Evolutionary conservation across 768 basidiomycete genomes (phyloP).

Genomic region (Naematelia aurantialba): DNA sequence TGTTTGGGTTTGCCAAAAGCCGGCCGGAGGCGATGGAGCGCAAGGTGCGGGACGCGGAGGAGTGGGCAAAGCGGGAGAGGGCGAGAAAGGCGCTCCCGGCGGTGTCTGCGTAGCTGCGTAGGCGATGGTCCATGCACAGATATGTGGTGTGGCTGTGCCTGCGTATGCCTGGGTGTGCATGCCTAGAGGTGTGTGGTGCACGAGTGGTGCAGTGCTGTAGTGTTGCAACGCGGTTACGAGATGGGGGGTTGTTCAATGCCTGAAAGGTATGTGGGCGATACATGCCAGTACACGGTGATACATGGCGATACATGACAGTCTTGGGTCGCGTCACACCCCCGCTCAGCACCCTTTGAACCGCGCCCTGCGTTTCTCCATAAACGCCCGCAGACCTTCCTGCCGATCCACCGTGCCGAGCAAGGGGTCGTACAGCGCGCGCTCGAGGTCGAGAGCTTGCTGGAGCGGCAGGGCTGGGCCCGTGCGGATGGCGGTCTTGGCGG

Average conservation of each 20-base stretch:
- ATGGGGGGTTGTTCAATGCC: too few species aligned
- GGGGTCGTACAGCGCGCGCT: constrained; percentile 76
- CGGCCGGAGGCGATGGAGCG: constrained; percentile 5
- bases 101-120: too few species aligned
- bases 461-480: constrained; percentile 72
- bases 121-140: background rate
- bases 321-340: background rate
- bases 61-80: constrained; percentile 32
- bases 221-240: too few species aligned
- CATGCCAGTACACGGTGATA: too few species aligned
- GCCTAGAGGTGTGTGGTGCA: too few species aligned
- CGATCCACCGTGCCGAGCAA: constrained; percentile 73
- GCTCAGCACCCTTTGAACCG: constrained; percentile 62
- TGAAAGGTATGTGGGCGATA: too few species aligned
- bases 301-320: too few species aligned
- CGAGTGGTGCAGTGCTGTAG: too few species aligned
- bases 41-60: constrained; percentile 28
- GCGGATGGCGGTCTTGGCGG: constrained; percentile 80
- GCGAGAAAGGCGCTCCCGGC: constrained; percentile 6
- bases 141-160: too few species aligned
- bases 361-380: constrained; percentile 75
- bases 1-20: background rate
- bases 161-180: too few species aligned
- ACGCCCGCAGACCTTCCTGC: constrained; percentile 76
- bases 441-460: constrained; percentile 87